Evolutionary conservation across 225 moss, liverwort and hornwort species (phyloP).

Genomic region (Pseudisothecium myosuroides): DNA sequence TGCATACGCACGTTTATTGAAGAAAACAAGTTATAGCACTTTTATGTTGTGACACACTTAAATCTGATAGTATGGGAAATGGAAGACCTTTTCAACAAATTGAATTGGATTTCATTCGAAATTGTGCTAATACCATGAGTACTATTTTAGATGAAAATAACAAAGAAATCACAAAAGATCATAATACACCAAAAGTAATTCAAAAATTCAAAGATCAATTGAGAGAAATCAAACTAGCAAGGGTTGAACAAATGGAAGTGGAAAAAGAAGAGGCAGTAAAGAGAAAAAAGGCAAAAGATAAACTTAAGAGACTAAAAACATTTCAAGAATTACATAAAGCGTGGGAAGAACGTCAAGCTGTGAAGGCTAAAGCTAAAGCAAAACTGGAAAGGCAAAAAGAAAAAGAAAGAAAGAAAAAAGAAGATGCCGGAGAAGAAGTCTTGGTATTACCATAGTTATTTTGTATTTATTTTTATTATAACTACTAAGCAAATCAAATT

Average conservation of each 20-base stretch:
- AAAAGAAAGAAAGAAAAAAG: slow-evolving; percentile 16
- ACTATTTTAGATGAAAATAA: slow-evolving; percentile 48
- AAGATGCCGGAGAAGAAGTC: slow-evolving; percentile 15
- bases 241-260: slow-evolving; percentile 22
- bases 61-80: slow-evolving; percentile 27
- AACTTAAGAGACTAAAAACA: slow-evolving; percentile 6
- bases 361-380: not conserved
- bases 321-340: slow-evolving; percentile 42
- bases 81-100: slow-evolving; percentile 48
- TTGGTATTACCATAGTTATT: not conserved
- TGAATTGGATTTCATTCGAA: slow-evolving; percentile 46
- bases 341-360: slow-evolving; percentile 9
- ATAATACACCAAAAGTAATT: slow-evolving; percentile 32
- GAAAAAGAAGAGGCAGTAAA: slow-evolving; percentile 19
- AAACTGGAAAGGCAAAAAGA: slow-evolving; percentile 27
- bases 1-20: not conserved
- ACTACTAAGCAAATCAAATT: too few relatives aligned
- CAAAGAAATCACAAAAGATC: slow-evolving; percentile 17
- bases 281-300: slow-evolving; percentile 24
- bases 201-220: slow-evolving; percentile 36
- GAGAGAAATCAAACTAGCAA: slow-evolving; percentile 32
- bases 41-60: slow-evolving; percentile 71
- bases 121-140: slow-evolving; percentile 45
- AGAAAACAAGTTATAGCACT: slow-evolving; percentile 66
- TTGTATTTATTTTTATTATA: not conserved